These are phyloP conservation scores for Eucalyptus brandiana DNA, from an alignment of 345 rosid species.

Conservation along the genomic window DNA sequence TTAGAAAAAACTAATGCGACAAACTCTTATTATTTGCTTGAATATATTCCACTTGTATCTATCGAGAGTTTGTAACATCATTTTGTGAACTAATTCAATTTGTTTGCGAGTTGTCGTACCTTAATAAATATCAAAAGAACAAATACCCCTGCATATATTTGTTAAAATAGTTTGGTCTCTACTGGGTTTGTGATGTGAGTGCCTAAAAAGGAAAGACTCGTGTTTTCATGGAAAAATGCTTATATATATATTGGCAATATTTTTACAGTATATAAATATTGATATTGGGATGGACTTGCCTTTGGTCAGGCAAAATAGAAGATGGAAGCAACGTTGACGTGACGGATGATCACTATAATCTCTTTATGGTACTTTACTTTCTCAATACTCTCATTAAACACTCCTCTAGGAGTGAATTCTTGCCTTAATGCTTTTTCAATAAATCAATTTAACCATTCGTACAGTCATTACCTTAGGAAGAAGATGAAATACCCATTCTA, in stretches of 20 bases:
- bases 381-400: not conserved
- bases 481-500: not conserved
- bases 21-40: not conserved
- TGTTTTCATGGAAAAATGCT: not conserved
- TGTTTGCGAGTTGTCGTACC: not conserved
- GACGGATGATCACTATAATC: constrained; percentile 6
- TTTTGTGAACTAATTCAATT: not conserved
- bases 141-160: not conserved
- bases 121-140: not conserved
- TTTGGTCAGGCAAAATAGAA: not conserved
- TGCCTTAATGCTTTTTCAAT: not conserved
- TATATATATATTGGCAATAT: not conserved
- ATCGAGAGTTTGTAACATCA: not conserved
- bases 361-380: not conserved
- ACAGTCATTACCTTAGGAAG: not conserved
- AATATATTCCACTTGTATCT: not conserved
- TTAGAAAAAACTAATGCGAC: not conserved
- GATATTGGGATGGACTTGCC: not conserved
- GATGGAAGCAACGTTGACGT: constrained; percentile 6
- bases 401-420: not conserved
- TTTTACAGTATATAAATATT: too few relatives aligned
- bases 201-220: not conserved
- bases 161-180: not conserved
- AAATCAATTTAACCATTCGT: not conserved
- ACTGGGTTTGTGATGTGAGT: not conserved